Evolutionary conservation across 805 yeast species (phyloP).

Genomic region (Lipomyces chichibuensis): DNA sequence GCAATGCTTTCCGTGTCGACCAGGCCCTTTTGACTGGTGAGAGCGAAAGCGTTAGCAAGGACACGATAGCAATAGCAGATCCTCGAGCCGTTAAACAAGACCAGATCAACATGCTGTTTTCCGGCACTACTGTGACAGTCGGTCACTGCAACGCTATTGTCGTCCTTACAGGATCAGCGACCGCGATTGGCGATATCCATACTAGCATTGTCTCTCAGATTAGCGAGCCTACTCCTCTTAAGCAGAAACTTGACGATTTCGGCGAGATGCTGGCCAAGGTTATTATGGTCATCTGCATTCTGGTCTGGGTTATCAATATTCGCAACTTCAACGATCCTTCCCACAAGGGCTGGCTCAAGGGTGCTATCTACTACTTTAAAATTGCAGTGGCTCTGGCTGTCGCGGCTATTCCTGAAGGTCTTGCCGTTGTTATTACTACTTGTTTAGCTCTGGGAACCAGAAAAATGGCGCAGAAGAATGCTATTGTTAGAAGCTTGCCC

Average conservation of each 20-base stretch:
- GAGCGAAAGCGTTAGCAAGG: slow-evolving; percentile 48
- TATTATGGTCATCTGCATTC: slow-evolving; percentile 53
- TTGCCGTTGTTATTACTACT: slow-evolving; percentile 55
- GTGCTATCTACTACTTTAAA: slow-evolving; percentile 56
- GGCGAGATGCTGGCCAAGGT: slow-evolving; percentile 51
- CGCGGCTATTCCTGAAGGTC: slow-evolving; percentile 57
- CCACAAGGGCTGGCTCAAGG: slow-evolving; percentile 51
- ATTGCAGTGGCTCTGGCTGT: slow-evolving; percentile 55
- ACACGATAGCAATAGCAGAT: slow-evolving; percentile 39
- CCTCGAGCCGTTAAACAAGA: slow-evolving; percentile 47
- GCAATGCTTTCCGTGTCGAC: slow-evolving; percentile 50
- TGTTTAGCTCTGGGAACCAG: slow-evolving; percentile 55
- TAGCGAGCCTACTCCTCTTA: slow-evolving; percentile 46
- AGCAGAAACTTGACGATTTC: slow-evolving; percentile 47
- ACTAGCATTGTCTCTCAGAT: slow-evolving; percentile 47
- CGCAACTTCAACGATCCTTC: slow-evolving; percentile 49
- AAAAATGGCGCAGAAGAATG: slow-evolving; percentile 51
- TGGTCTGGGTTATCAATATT: slow-evolving; percentile 52
- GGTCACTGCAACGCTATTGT: slow-evolving; percentile 51
- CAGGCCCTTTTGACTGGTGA: slow-evolving; percentile 49
- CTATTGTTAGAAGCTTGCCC: slow-evolving; percentile 52
- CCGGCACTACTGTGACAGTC: slow-evolving; percentile 48
- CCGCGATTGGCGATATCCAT: slow-evolving; percentile 52
- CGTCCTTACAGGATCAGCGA: slow-evolving; percentile 47
- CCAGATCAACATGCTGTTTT: slow-evolving; percentile 41